phyloP scores from a whole-genome alignment of 2,329 filamentous ascomycete genomes.

The Malbranchea cinnamomea region DNA sequence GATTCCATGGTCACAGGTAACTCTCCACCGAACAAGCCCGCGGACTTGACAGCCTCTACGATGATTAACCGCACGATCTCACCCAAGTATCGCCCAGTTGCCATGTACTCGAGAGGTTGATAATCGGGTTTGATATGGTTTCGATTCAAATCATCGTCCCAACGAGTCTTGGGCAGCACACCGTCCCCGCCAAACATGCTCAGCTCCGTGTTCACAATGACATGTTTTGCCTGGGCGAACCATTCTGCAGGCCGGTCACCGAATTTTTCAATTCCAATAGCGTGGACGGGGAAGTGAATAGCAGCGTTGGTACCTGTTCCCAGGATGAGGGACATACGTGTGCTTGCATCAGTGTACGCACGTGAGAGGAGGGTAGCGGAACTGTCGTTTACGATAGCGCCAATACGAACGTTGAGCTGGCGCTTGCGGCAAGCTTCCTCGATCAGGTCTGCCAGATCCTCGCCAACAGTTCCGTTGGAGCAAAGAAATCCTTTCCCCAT shows the following conservation, averaged over 20 bases:
- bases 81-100: conserved; percentile 48
- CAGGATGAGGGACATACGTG: conserved; percentile 48
- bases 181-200: conserved; percentile 49
- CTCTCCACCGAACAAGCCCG: conserved; percentile 41
- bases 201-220: conserved; percentile 51
- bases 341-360: conserved; percentile 45
- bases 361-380: conserved; percentile 46
- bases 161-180: conserved; percentile 43
- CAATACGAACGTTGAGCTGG: conserved; percentile 42
- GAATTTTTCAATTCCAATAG: conserved; percentile 41
- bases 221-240: conserved; percentile 42
- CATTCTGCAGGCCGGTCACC: conserved; percentile 39
- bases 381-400: conserved; percentile 50
- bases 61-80: conserved; percentile 48
- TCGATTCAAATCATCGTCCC: conserved; percentile 46
- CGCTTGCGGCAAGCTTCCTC: conserved; percentile 41
- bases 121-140: conserved; percentile 45
- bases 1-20: conserved; percentile 40
- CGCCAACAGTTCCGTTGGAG: conserved; percentile 42
- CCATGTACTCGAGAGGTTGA: conserved; percentile 50
- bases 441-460: conserved; percentile 45
- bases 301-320: conserved; percentile 52
- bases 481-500: conserved; percentile 54
- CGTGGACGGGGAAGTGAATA: conserved; percentile 43
- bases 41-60: conserved; percentile 42